These are phyloP conservation scores for Fraxinus baroniana DNA, from an alignment of 305 asterid genomes.

Conservation along the genomic window DNA sequence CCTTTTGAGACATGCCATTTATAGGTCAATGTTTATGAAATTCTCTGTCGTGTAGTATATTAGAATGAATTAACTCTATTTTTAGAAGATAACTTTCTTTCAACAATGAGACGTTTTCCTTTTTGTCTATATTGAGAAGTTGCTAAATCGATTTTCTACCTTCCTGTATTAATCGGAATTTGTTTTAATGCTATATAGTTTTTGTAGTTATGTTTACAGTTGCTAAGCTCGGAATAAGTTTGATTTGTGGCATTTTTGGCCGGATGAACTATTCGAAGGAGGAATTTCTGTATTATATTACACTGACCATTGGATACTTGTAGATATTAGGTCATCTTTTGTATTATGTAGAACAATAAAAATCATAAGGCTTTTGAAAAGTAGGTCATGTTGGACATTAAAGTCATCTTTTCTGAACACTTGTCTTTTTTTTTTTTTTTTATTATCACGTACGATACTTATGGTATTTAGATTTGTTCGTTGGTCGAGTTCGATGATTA, in stretches of 20 bases:
- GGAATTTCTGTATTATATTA: not conserved
- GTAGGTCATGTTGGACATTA: not conserved
- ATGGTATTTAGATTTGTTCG: not conserved
- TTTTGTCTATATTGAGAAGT: not conserved
- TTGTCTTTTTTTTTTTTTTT: not conserved
- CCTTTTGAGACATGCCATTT: slow-evolving; percentile 15
- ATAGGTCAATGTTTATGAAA: not conserved
- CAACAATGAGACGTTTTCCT: not conserved
- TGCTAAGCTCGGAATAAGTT: not conserved
- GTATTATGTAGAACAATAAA: not conserved
- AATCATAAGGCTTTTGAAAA: slow-evolving; percentile 2
- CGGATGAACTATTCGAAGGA: not conserved
- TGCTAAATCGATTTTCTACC: not conserved
- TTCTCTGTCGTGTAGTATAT: not conserved
- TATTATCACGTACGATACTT: not conserved
- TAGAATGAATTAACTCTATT: not conserved
- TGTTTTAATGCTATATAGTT: slow-evolving; percentile 4
- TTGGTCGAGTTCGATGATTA: not conserved
- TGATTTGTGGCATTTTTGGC: not conserved
- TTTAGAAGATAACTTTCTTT: not conserved
- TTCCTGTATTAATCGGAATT: not conserved
- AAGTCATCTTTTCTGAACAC: not conserved
- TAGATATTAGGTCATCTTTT: not conserved
- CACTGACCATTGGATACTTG: not conserved
- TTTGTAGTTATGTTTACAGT: not conserved